Percentiles rank a stretch among this genome's conserved stretches.
phyloP scores from a whole-genome alignment of 108 stramenopile species.

The Aurantiochytrium sp. region DNA sequence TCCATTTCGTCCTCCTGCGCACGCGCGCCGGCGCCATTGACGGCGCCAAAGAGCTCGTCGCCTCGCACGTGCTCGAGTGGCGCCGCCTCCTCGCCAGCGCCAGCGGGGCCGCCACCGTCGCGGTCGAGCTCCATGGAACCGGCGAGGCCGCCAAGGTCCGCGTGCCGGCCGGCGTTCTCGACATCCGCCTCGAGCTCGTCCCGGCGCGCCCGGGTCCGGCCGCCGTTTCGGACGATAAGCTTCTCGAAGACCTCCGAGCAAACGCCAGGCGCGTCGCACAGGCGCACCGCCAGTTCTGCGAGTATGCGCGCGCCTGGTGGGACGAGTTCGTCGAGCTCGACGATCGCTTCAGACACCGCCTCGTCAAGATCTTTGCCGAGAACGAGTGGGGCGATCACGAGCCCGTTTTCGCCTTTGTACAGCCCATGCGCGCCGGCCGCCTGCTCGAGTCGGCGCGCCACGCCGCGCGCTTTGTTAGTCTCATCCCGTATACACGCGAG shows the following conservation, averaged over 20 bases:
- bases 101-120: neutral
- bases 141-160: neutral
- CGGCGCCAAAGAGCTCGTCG: neutral
- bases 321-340: constrained; percentile 27
- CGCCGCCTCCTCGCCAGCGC: constrained; percentile 14
- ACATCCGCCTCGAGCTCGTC: neutral
- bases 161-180: neutral
- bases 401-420: constrained; percentile 47
- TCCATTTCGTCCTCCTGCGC: neutral
- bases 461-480: constrained; percentile 40
- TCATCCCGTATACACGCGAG: constrained; percentile 33
- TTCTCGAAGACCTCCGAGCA: neutral
- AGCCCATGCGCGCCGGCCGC: constrained; percentile 31
- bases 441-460: constrained; percentile 33
- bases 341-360: neutral
- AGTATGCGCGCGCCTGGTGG: constrained; percentile 54
- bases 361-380: constrained; percentile 44
- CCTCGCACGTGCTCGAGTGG: neutral
- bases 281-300: constrained; percentile 46
- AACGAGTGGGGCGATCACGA: constrained; percentile 49
- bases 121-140: neutral
- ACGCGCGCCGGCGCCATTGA: neutral
- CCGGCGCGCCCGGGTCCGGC: neutral
- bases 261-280: constrained; percentile 9
- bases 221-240: neutral